These are phyloP conservation scores for Croton setiger DNA, from an alignment of 441 rosid species.

Conservation along the genomic window DNA sequence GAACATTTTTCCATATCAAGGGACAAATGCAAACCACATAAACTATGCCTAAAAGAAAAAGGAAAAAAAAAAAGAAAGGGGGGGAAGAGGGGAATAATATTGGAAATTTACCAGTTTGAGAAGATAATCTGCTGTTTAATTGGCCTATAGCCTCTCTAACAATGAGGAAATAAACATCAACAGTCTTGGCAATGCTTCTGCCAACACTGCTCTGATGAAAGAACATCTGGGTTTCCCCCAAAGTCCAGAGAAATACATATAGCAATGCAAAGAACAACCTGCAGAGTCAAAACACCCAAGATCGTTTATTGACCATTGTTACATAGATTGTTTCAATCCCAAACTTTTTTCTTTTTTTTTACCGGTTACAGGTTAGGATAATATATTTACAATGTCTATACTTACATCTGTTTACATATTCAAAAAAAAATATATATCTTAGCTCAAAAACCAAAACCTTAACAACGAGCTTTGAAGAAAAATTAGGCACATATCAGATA, in stretches of 20 bases:
- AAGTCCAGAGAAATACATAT: slow-evolving; percentile 57
- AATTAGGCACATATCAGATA: too few relatives aligned
- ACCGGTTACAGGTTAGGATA: neutral
- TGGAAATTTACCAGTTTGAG: slow-evolving; percentile 49
- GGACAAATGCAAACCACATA: neutral
- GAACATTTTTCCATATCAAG: neutral
- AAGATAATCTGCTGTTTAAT: slow-evolving; percentile 44
- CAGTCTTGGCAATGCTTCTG: slow-evolving; percentile 23
- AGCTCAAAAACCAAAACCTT: too few relatives aligned
- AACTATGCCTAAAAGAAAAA: neutral
- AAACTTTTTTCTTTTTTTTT: neutral
- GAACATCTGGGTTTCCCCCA: slow-evolving; percentile 41
- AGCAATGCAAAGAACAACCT: slow-evolving; percentile 53
- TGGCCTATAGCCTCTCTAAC: slow-evolving; percentile 56
- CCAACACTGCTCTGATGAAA: slow-evolving; percentile 22
- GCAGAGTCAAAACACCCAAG: slow-evolving; percentile 60
- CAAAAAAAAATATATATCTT: too few relatives aligned
- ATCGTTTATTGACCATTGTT: slow-evolving; percentile 43
- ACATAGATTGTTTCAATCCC: neutral
- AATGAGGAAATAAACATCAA: slow-evolving; percentile 54
- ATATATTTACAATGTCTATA: too few relatives aligned
- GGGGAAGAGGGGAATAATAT: too few relatives aligned
- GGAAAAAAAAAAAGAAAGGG: neutral
- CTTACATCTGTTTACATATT: too few relatives aligned
- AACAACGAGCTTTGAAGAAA: too few relatives aligned